Conservation (phyloP, 768 basidiomycete genomes). For the Leccinum truebloodii region DNA sequence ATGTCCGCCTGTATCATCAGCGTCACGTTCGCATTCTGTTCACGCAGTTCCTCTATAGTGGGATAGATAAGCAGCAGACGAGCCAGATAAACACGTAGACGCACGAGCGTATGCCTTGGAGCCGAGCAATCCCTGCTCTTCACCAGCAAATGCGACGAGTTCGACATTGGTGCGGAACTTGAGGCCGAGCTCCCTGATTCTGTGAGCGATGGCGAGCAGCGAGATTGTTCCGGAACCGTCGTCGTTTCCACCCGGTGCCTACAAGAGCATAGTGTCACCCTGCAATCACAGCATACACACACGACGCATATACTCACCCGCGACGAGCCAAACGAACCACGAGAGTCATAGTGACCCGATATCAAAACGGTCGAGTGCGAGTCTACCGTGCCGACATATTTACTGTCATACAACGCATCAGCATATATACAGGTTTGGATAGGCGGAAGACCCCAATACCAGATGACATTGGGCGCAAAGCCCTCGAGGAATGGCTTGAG, state of each 20-base stretch:
- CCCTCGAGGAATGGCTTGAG: constrained; percentile 65
- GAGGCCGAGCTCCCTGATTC: constrained; percentile 65
- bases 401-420: constrained; percentile 30
- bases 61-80: background rate
- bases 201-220: constrained; percentile 77
- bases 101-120: constrained; percentile 77
- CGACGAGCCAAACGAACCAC: constrained; percentile 84
- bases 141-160: constrained; percentile 83
- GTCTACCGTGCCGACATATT: constrained; percentile 49
- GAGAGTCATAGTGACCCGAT: constrained; percentile 88
- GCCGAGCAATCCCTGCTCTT: constrained; percentile 87
- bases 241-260: constrained; percentile 58
- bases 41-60: constrained; percentile 57
- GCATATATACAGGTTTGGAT: background rate
- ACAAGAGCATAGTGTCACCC: background rate
- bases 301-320: constrained; percentile 27
- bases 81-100: constrained; percentile 26
- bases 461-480: constrained; percentile 87
- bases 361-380: constrained; percentile 67
- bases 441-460: constrained; percentile 41
- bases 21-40: constrained; percentile 62
- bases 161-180: constrained; percentile 77
- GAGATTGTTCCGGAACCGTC: constrained; percentile 67
- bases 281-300: background rate
- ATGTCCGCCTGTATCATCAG: constrained; percentile 93